phyloP scores from a whole-genome alignment of 2,329 filamentous ascomycete genomes.

The Chlorencoelia australis region DNA sequence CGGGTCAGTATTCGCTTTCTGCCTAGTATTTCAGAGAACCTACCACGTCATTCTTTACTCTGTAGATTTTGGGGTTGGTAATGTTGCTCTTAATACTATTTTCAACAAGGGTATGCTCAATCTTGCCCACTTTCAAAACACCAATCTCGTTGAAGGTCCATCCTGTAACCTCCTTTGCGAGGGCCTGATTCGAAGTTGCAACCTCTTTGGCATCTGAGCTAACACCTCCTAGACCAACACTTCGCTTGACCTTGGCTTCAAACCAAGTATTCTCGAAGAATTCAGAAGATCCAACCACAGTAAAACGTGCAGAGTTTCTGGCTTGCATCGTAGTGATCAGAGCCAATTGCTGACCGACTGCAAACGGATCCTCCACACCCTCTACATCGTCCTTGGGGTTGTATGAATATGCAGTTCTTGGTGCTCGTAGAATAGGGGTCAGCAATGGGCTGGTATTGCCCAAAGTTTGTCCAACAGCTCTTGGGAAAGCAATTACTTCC shows the following conservation, averaged over 20 bases:
- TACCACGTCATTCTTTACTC: conserved; percentile 95
- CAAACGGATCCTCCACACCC: conserved; percentile 71
- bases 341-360: conserved; percentile 70
- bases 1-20: not conserved
- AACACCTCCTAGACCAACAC: conserved; percentile 30
- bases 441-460: conserved; percentile 67
- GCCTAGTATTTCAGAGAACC: no score
- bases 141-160: conserved; percentile 96
- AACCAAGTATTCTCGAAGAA: conserved; percentile 87
- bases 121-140: conserved; percentile 71
- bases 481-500: conserved; percentile 68
- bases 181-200: conserved; percentile 70
- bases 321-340: conserved; percentile 83
- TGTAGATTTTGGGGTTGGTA: conserved; percentile 80
- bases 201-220: conserved; percentile 41
- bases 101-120: conserved; percentile 66
- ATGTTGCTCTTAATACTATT: conserved; percentile 38
- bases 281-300: conserved; percentile 76
- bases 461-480: conserved; percentile 69
- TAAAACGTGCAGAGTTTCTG: conserved; percentile 84
- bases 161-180: conserved; percentile 74
- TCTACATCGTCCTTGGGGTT: conserved; percentile 78
- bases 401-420: conserved; percentile 82
- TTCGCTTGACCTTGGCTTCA: conserved; percentile 58
- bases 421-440: conserved; percentile 71